Conservation (phyloP, 2,329 filamentous ascomycete genomes). For the Trichophaea hybrida region DNA sequence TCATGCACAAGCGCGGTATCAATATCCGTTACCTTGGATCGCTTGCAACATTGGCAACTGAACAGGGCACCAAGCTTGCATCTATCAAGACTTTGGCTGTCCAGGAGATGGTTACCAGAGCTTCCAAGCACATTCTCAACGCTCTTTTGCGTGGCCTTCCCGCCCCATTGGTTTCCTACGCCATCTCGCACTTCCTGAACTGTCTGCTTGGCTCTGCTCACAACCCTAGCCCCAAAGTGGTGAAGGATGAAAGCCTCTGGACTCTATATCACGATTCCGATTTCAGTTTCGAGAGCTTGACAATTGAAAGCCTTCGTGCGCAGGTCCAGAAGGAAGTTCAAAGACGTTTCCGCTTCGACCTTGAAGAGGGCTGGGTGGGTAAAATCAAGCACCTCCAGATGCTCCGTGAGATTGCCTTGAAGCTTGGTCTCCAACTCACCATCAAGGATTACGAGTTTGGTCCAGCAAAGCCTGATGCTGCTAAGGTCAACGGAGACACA, state of each 20-base stretch:
- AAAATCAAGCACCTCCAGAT: constrained; percentile 63
- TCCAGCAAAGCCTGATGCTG: constrained; percentile 20
- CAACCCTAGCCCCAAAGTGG: constrained; percentile 62
- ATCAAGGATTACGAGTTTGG: constrained; percentile 62
- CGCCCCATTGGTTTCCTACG: constrained; percentile 62
- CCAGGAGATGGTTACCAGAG: constrained; percentile 89
- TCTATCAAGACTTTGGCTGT: constrained; percentile 63
- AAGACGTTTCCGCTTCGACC: constrained; percentile 60
- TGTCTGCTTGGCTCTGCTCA: constrained; percentile 68
- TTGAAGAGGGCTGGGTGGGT: constrained; percentile 54
- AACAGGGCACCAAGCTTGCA: constrained; percentile 54
- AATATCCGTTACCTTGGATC: constrained; percentile 92
- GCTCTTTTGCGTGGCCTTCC: constrained; percentile 67
- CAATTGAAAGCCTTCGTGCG: constrained; percentile 53
- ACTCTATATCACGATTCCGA: constrained; percentile 68
- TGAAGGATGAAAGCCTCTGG: constrained; percentile 61
- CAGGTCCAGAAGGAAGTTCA: constrained; percentile 58
- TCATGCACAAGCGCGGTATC: constrained; percentile 92
- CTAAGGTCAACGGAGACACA: constrained; percentile 25
- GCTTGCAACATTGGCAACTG: constrained; percentile 54
- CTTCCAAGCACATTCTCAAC: constrained; percentile 84
- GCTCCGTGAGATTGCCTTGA: constrained; percentile 75
- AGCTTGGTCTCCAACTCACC: constrained; percentile 76
- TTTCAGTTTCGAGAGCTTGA: constrained; percentile 64
- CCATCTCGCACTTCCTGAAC: constrained; percentile 78